These are phyloP conservation scores for Carex cristatella DNA, from an alignment of 176 grass and related monocot species.

Conservation along the genomic window DNA sequence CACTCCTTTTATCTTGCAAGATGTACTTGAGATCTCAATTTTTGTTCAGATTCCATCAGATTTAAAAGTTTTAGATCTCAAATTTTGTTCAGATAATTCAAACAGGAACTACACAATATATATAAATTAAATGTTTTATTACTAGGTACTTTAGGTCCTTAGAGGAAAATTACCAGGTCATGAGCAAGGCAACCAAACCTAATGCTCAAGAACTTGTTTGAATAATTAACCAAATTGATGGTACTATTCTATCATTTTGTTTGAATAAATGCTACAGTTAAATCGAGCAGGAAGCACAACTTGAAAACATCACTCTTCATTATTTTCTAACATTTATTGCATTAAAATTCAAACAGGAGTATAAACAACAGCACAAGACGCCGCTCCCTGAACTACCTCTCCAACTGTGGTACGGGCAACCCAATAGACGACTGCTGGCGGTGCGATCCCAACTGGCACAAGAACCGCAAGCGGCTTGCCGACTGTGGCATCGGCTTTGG, in stretches of 20 bases:
- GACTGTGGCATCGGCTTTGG: conserved; percentile 86
- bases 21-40: neutral
- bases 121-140: neutral
- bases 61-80: neutral
- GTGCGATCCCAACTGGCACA: conserved; percentile 61
- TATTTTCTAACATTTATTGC: conserved; percentile 9
- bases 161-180: conserved; percentile 3
- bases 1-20: neutral
- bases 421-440: conserved; percentile 90
- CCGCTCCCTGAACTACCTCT: conserved; percentile 48
- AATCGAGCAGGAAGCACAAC: neutral
- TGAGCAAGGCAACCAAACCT: conserved; percentile 1
- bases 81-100: neutral
- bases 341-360: conserved; percentile 1
- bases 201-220: neutral
- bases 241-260: neutral
- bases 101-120: neutral
- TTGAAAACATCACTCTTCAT: neutral
- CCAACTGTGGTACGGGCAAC: conserved; percentile 56
- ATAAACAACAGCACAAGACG: conserved; percentile 47
- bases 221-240: conserved; percentile 10
- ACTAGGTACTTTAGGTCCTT: neutral
- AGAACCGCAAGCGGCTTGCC: conserved; percentile 51
- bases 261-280: conserved; percentile 6
- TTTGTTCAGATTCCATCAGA: neutral